Base-by-base conservation (phyloP, 306 rosid species). In the Bauhinia variegata region DNA sequence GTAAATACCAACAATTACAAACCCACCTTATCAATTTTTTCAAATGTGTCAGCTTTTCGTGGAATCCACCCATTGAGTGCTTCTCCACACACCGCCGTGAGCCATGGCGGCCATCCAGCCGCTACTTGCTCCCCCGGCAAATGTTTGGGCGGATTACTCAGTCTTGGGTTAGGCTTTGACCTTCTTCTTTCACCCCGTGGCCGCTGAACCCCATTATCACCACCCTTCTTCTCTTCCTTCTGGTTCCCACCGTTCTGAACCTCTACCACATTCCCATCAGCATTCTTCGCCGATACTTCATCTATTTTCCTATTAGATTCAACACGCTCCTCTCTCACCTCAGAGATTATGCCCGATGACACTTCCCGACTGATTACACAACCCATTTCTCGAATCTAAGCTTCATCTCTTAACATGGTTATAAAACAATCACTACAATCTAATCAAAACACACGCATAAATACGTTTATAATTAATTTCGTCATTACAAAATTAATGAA, bases 21-120 rank as follows among this genome's bases (percentile, higher is more conserved):
- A n/a, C n/a, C n/a, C 61, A 89, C 97, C 96, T 91, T 91, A 66
- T 89, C 97, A 75, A 91, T 88, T 82, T 91, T 91, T 88, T 88
- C 95, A 61, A 91, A 91, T 2, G 97, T 81, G 77, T 91, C 97
- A 11, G 96, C 95, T 79, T 82, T 91, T 46, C 97, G 83, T 4
- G 97, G 97, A 80, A 72, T 72, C 97, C 89, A 91, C 42, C 97
- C 97, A 70, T 23, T 80, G 52, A 91, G 95, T 0, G 97, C 95
- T 79, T 89, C 96, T 37, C 97, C 97, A 60, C 97, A 91, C 11
- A 79, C 95, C 7, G 79, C 81, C 13, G 97, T 91, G 67, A 91
- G 97, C 96, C 97, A 91, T 44, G 91, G 64, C 1, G 97, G 97
- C 97, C 97, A 91, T 10, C 95, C 96, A 16, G 85, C 97, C 11